Base-by-base conservation (phyloP, 2,329 filamentous ascomycete species). In the Phoma herbarum region DNA sequence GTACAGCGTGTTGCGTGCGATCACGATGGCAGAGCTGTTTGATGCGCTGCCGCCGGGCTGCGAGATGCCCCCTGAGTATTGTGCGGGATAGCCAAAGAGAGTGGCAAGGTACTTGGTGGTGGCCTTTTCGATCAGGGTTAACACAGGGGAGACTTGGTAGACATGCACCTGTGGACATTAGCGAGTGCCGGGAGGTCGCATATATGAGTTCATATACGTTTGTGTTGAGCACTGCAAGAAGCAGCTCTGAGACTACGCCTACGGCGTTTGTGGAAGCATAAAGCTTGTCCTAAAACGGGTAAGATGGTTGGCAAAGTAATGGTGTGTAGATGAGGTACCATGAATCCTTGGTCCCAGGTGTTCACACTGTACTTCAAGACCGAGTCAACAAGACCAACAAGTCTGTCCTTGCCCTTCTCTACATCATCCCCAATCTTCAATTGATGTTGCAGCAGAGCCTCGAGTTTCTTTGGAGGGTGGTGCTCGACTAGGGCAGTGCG, bases 331-430 rank as follows among this genome's bases (percentile, higher is more conserved):
- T 7, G 2, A 18, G 5, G 14, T 52, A 60, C 57, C 72, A 98
- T 80, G 78, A 98, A 99, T 11, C 94, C 94, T 78, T 97, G 93
- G 72, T 96, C 91, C 91, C 93, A 98, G n/a, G 94, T 97, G 79
- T 99, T 99, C 72, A 98, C 94, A 71, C 90, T 95, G 77, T 96
- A 93, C 63, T 86, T 84, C 41, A 98, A 82, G 20, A 97, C 83
- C 60, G 88, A 85, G 65, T 87, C 81, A 44, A 96, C 84, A 3
- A 86, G 56, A 2, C 71, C 54, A 16, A 83, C 39, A 12, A 83
- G 62, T 9, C 79, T 81, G 11, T 78, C 74, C 60, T 78, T 81
- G 23, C 81, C 80, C 1, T 67, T 80, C 2, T 71, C 65, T 10
- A 75, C 66, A 3, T 71, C 65, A 8, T 75, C 66, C 0, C 77